phyloP scores from a whole-genome alignment of 1,284 basidiomycete genomes.

The Golubevia pallescens region DNA sequence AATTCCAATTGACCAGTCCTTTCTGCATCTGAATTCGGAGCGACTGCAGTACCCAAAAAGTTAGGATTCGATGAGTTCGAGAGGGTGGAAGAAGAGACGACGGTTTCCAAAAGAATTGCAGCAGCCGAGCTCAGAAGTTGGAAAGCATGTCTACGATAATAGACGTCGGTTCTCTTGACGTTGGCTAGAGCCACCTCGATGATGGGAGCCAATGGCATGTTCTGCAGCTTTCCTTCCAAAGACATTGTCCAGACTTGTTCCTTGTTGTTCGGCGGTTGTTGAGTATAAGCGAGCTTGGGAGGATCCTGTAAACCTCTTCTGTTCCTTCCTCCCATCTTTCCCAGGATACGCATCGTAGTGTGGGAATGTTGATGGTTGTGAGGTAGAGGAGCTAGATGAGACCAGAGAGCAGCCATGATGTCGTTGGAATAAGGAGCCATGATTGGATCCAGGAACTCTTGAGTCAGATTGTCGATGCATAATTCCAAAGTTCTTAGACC shows the following conservation, averaged over 20 bases:
- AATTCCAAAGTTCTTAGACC: constrained; percentile 95
- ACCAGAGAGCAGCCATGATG: constrained; percentile 80
- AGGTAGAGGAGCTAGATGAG: constrained; percentile 74
- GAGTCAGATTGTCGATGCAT: constrained; percentile 99
- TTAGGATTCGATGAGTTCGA: constrained; percentile 20
- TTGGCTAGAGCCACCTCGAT: constrained; percentile 76
- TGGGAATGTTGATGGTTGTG: constrained; percentile 90
- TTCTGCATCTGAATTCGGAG: constrained; percentile 31
- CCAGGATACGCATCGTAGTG: constrained; percentile 93
- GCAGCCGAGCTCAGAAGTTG: constrained; percentile 78
- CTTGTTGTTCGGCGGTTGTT: constrained; percentile 70
- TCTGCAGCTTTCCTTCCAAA: constrained; percentile 76
- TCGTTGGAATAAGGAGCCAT: constrained; percentile 79
- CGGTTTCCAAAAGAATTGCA: constrained; percentile 78
- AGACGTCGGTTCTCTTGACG: constrained; percentile 71
- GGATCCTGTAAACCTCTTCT: constrained; percentile 79
- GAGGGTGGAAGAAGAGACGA: constrained; percentile 60
- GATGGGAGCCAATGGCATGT: constrained; percentile 76
- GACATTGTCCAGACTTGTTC: constrained; percentile 75
- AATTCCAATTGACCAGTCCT: constrained; percentile 9
- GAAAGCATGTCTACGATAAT: constrained; percentile 78
- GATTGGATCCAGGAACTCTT: constrained; percentile 97
- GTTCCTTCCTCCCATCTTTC: constrained; percentile 95
- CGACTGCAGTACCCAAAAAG: constrained; percentile 27
- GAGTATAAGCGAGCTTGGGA: constrained; percentile 75